Evolutionary conservation across 768 basidiomycete genomes (phyloP).

Genomic region (Psilocybe subaeruginosa): DNA sequence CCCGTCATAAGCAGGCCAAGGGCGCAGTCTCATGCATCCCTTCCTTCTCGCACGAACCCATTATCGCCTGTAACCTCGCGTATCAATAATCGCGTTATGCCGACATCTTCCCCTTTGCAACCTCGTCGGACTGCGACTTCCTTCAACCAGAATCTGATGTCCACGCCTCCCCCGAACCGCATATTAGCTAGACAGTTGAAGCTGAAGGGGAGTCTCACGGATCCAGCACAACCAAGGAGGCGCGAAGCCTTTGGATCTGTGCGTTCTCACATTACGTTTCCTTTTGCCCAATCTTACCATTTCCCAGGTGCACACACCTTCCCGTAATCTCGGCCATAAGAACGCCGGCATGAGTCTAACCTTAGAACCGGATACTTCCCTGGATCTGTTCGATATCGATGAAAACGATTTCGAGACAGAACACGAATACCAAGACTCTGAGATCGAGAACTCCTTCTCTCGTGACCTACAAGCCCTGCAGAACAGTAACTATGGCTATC

Average conservation of each 20-base stretch:
- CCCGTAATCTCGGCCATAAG: conserved; percentile 29
- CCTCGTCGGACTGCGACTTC: conserved; percentile 29
- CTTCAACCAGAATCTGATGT: conserved; percentile 42
- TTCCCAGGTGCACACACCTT: conserved; percentile 35
- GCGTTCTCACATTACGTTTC: conserved; percentile 24
- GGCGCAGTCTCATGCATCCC: conserved; percentile 58
- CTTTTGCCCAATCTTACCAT: conserved; percentile 7
- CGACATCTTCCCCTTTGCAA: conserved; percentile 36
- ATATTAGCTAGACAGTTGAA: conserved; percentile 57
- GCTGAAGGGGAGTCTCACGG: conserved; percentile 72
- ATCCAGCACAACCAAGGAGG: conserved; percentile 60
- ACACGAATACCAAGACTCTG: conserved; percentile 32
- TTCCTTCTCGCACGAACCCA: conserved; percentile 33
- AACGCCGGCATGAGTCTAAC: conserved; percentile 36
- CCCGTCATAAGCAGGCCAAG: conserved; percentile 53
- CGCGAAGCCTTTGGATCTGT: conserved; percentile 47
- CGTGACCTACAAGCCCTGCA: conserved; percentile 33
- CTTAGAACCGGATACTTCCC: conserved; percentile 43
- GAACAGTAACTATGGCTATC: conserved; percentile 38
- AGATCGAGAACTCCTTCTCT: conserved; percentile 41
- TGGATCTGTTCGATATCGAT: conserved; percentile 74
- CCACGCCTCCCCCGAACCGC: conserved; percentile 72
- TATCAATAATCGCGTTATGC: conserved; percentile 28
- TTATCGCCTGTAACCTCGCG: conserved; percentile 39
- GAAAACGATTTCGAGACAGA: conserved; percentile 67